phyloP scores from a whole-genome alignment of 2,329 filamentous ascomycete genomes.

The Diplodia sapinea region DNA sequence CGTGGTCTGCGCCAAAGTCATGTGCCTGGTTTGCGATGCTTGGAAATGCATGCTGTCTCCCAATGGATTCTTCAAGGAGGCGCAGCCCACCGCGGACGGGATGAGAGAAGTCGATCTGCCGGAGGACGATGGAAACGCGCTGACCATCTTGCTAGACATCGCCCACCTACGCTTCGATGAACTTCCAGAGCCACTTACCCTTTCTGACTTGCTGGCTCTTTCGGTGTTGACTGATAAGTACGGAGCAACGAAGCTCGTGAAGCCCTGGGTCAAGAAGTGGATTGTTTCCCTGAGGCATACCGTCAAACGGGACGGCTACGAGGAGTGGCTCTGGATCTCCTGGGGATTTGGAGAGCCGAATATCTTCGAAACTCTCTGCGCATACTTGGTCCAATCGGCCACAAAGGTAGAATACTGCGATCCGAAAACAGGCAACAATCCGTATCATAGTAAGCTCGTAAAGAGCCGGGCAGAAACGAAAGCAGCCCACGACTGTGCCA shows the following conservation, averaged over 20 bases:
- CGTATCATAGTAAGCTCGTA: too few species aligned
- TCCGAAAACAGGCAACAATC: too few species aligned
- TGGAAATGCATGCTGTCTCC: conserved; percentile 37
- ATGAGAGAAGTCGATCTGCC: conserved; percentile 39
- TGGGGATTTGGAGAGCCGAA: background rate
- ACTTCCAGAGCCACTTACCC: conserved; percentile 32
- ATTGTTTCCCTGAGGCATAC: background rate
- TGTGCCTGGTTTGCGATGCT: conserved; percentile 36
- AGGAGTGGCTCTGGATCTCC: conserved; percentile 16
- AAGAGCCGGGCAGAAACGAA: too few species aligned
- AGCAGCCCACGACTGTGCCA: too few species aligned
- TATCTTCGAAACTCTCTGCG: background rate
- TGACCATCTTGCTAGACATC: conserved; percentile 43
- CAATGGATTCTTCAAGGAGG: conserved; percentile 28
- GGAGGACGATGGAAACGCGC: conserved; percentile 42
- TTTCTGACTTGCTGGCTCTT: background rate
- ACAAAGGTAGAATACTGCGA: too few species aligned
- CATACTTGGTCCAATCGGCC: background rate
- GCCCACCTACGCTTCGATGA: conserved; percentile 39
- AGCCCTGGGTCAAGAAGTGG: conserved; percentile 8
- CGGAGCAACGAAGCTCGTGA: background rate
- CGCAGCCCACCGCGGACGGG: conserved; percentile 30
- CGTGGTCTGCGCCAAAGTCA: conserved; percentile 31
- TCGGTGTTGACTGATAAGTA: conserved; percentile 11
- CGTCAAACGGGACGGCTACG: background rate